Conservation (phyloP, 495 filamentous ascomycete species). For the Mytilinidion resinicola region DNA sequence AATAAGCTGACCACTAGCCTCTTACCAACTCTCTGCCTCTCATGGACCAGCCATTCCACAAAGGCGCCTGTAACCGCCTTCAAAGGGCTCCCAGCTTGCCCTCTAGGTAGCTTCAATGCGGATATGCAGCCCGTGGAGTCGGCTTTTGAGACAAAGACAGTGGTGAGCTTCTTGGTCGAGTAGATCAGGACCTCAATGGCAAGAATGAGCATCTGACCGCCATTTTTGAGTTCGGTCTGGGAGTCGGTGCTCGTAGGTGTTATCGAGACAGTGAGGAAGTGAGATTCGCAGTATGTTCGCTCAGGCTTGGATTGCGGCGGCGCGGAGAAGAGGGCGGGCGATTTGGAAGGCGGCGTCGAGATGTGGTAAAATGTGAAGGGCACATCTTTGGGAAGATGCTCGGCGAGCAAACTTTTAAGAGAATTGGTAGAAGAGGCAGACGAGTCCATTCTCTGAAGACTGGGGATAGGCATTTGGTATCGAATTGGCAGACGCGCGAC, state of each 20-base stretch:
- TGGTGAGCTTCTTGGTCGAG: slow-evolving; percentile 70
- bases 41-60: slow-evolving; percentile 62
- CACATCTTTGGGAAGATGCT: slow-evolving; percentile 61
- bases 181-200: slow-evolving; percentile 65
- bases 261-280: slow-evolving; percentile 74
- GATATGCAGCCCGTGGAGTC: slow-evolving; percentile 88
- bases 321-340: slow-evolving; percentile 69
- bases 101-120: slow-evolving; percentile 52
- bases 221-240: background rate
- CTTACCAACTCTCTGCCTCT: slow-evolving; percentile 59
- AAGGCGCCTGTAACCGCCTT: slow-evolving; percentile 67
- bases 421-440: background rate
- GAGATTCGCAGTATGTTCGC: slow-evolving; percentile 77
- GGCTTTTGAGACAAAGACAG: slow-evolving; percentile 91
- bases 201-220: slow-evolving; percentile 48
- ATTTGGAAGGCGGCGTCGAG: slow-evolving; percentile 72
- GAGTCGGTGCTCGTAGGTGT: background rate
- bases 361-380: slow-evolving; percentile 76
- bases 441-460: background rate
- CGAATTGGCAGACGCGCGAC: too few species aligned
- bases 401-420: slow-evolving; percentile 48
- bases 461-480: too few species aligned
- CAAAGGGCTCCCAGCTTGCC: slow-evolving; percentile 60
- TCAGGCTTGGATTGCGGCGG: slow-evolving; percentile 62
- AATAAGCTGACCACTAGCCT: slow-evolving; percentile 83